Evolutionary conservation across 306 rosid genomes (phyloP).

Genomic region (Trifolium repens): DNA sequence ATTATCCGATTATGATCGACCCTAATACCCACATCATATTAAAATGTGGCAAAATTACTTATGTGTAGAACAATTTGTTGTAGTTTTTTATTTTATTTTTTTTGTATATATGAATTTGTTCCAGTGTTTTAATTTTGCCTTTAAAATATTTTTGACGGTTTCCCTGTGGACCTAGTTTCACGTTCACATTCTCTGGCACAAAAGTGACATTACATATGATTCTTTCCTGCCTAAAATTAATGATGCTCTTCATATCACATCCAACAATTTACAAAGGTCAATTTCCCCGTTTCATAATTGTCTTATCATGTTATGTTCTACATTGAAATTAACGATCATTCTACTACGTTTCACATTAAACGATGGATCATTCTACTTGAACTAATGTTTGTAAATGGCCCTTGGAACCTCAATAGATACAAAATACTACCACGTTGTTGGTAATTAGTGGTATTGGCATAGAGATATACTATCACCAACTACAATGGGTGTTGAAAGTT

Average conservation of each 20-base stretch:
- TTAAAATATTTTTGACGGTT: not conserved
- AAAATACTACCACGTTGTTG: too few species aligned
- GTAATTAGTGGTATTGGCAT: too few species aligned
- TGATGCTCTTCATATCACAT: slow-evolving; percentile 27
- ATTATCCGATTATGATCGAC: too few species aligned
- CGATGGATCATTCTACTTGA: not conserved
- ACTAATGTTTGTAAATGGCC: not conserved
- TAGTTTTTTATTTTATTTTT: too few species aligned
- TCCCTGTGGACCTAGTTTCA: slow-evolving; percentile 18
- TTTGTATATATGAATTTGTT: too few species aligned
- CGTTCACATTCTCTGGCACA: slow-evolving; percentile 31
- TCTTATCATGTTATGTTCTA: slow-evolving; percentile 31
- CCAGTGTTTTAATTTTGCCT: too few species aligned
- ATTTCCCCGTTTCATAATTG: slow-evolving; percentile 44
- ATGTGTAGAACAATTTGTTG: too few species aligned
- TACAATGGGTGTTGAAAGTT: too few species aligned
- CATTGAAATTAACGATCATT: slow-evolving; percentile 25
- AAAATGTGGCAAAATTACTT: too few species aligned
- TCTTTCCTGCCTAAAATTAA: slow-evolving; percentile 28
- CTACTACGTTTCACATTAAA: not conserved
- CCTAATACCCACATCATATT: too few species aligned
- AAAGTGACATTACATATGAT: slow-evolving; percentile 8
- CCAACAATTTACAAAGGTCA: slow-evolving; percentile 12
- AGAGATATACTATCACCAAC: too few species aligned
- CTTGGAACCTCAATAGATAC: not conserved